Percentiles rank a stretch among this genome's conserved stretches.
phyloP scores from a whole-genome alignment of 2,329 filamentous ascomycete species.

The Cercospora sp. region DNA sequence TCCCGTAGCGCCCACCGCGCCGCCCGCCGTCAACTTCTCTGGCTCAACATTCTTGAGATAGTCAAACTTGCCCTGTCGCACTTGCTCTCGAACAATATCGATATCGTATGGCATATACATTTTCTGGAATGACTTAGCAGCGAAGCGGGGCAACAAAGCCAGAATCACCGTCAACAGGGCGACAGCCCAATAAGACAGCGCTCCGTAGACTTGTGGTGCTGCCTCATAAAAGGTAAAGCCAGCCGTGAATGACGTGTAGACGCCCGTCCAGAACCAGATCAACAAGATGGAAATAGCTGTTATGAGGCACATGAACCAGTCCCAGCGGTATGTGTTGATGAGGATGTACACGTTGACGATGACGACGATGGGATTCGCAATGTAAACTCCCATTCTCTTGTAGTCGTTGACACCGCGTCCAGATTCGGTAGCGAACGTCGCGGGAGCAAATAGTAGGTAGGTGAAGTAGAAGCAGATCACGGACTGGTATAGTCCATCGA shows the following conservation, averaged over 20 bases:
- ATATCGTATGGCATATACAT: slow-evolving; percentile 89
- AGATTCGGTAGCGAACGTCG: slow-evolving; percentile 67
- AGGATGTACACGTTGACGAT: slow-evolving; percentile 93
- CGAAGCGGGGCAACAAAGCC: slow-evolving; percentile 83
- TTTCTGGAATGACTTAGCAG: slow-evolving; percentile 85
- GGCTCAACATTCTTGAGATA: slow-evolving; percentile 62
- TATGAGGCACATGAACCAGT: slow-evolving; percentile 89
- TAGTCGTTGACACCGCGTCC: slow-evolving; percentile 78
- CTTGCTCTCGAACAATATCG: slow-evolving; percentile 93
- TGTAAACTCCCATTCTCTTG: slow-evolving; percentile 80
- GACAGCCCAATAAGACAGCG: slow-evolving; percentile 84
- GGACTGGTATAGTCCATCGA: slow-evolving; percentile 92
- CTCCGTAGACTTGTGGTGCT: slow-evolving; percentile 74
- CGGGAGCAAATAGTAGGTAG: slow-evolving; percentile 72
- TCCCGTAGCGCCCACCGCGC: slow-evolving; percentile 44
- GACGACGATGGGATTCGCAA: slow-evolving; percentile 79
- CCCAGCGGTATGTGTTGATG: slow-evolving; percentile 96
- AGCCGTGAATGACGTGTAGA: slow-evolving; percentile 67
- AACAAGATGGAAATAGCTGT: slow-evolving; percentile 79
- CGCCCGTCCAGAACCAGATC: slow-evolving; percentile 93
- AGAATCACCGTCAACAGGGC: slow-evolving; percentile 76
- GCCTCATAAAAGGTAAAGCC: slow-evolving; percentile 72
- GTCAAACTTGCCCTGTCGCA: slow-evolving; percentile 77
- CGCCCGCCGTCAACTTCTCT: slow-evolving; percentile 19
- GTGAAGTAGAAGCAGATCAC: slow-evolving; percentile 91